These are phyloP conservation scores for Quercus phellos DNA, from an alignment of 331 rosid species.

Conservation along the genomic window DNA sequence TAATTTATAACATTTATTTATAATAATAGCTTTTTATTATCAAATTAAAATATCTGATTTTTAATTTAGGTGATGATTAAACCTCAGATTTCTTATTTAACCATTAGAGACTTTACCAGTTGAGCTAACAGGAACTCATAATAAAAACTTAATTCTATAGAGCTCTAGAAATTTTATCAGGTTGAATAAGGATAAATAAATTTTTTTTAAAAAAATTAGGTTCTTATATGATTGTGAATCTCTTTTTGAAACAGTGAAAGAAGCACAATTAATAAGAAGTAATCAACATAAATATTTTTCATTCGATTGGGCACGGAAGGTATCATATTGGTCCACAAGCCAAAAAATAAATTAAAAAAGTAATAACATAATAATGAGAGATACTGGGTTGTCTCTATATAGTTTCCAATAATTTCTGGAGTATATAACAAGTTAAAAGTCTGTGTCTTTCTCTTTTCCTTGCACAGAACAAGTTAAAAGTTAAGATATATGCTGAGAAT, in stretches of 20 bases:
- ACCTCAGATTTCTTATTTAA: too few species aligned
- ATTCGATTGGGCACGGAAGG: not conserved
- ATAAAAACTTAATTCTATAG: too few species aligned
- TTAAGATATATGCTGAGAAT: not conserved
- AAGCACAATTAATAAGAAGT: too few species aligned
- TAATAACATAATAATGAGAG: not conserved
- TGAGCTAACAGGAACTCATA: too few species aligned
- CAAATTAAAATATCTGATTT: fast-evolving
- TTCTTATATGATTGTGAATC: too few species aligned
- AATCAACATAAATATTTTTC: not conserved
- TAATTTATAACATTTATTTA: fast-evolving
- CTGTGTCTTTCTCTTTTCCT: too few species aligned
- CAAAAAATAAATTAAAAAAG: not conserved
- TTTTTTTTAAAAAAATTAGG: too few species aligned
- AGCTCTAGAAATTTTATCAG: too few species aligned
- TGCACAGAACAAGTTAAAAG: too few species aligned
- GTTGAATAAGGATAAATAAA: too few species aligned
- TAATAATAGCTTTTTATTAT: too few species aligned
- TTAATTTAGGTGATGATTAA: fast-evolving
- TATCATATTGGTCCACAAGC: not conserved
- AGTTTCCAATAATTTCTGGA: not conserved
- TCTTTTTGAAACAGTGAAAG: too few species aligned
- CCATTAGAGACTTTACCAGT: fast-evolving
- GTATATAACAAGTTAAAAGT: not conserved
- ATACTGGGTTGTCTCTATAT: not conserved